Percentiles rank a stretch among this genome's conserved stretches.
Conservation (phyloP, 192 early-diverging fungal species). For the Spinellus fusiger region DNA sequence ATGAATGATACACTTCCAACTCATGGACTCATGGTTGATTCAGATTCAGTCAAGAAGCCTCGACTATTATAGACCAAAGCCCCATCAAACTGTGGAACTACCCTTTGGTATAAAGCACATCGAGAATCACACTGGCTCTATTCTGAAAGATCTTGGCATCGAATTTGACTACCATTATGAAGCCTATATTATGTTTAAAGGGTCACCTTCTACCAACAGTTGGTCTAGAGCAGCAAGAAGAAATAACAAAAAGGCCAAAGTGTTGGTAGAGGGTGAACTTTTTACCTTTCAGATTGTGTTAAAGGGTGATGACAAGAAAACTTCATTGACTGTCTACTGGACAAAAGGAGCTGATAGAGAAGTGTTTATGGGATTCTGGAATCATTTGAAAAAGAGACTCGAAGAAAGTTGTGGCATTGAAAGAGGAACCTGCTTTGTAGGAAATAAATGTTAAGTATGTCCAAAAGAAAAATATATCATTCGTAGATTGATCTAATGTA, state of each 20-base stretch:
- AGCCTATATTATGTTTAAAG: background rate
- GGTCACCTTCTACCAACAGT: conserved; percentile 6
- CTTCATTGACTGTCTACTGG: conserved; percentile 30
- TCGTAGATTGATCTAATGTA: too few species aligned
- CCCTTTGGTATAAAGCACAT: background rate
- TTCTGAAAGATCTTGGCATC: conserved; percentile 3
- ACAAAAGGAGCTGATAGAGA: conserved; percentile 38
- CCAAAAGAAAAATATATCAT: too few species aligned
- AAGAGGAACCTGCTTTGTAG: background rate
- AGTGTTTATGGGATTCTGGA: conserved; percentile 45
- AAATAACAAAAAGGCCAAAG: background rate
- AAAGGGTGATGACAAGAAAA: background rate
- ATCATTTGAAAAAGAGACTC: conserved; percentile 25
- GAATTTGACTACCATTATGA: background rate
- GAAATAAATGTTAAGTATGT: background rate
- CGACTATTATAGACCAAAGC: conserved; percentile 13
- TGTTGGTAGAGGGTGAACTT: background rate
- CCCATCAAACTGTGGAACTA: conserved; percentile 2
- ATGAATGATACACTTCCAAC: background rate
- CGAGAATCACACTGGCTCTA: background rate
- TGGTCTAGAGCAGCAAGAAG: conserved; percentile 33
- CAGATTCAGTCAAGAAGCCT: background rate
- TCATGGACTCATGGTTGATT: background rate
- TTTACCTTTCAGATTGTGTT: conserved; percentile 5
- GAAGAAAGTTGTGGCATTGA: conserved; percentile 16